These are phyloP conservation scores for Lasiosphaeriaceae sp. DNA, from an alignment of 495 filamentous ascomycete species.

Conservation along the genomic window DNA sequence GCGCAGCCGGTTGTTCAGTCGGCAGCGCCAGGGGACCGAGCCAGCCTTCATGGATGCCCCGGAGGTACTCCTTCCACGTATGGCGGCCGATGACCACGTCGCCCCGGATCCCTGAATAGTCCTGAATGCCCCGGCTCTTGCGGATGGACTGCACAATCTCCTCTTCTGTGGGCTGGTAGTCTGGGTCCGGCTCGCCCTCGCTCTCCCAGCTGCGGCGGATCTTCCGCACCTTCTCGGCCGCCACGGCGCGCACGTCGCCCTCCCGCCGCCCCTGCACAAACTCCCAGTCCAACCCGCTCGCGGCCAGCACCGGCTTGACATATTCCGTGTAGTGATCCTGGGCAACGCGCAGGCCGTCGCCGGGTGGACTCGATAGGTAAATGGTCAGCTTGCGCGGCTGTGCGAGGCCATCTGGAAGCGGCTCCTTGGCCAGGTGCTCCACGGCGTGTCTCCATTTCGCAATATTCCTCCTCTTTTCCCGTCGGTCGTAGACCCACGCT, in stretches of 20 bases:
- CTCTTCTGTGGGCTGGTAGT: conserved; percentile 45
- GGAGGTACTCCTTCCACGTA: conserved; percentile 96
- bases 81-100: conserved; percentile 89
- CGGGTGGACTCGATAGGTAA: conserved; percentile 79
- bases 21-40: conserved; percentile 66
- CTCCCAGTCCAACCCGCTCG: conserved; percentile 89
- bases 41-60: conserved; percentile 95
- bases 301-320: conserved; percentile 86
- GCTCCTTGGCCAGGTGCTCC: conserved; percentile 77
- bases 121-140: conserved; percentile 55
- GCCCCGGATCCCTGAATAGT: conserved; percentile 70
- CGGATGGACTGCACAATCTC: conserved; percentile 55
- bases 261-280: conserved; percentile 87
- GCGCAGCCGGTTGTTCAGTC: background rate
- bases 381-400: conserved; percentile 85
- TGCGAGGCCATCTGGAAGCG: conserved; percentile 55
- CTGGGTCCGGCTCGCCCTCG: conserved; percentile 40
- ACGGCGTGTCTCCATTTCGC: conserved; percentile 85
- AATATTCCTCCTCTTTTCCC: conserved; percentile 77
- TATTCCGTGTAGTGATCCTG: conserved; percentile 95
- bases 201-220: conserved; percentile 56
- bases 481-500: conserved; percentile 82
- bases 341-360: conserved; percentile 72
- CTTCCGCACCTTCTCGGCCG: conserved; percentile 78
- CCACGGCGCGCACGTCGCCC: conserved; percentile 77